Evolutionary conservation across 176 grass and related monocot genomes (phyloP).

Genomic region (Musa acuminata): DNA sequence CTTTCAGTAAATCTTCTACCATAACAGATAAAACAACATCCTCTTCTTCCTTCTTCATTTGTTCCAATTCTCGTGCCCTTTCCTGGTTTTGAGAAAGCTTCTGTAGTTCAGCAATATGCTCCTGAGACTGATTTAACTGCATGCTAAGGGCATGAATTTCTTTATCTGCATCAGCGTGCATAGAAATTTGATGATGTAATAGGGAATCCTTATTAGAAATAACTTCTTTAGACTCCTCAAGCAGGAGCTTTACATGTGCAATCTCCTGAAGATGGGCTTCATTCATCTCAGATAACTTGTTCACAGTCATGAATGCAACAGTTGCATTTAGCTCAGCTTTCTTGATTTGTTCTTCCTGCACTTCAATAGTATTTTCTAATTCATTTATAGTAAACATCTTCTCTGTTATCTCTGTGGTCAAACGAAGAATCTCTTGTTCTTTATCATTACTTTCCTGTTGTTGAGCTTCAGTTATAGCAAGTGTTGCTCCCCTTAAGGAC

Average conservation of each 20-base stretch:
- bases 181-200: slow-evolving; percentile 33
- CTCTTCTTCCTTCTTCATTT: slow-evolving; percentile 44
- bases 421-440: slow-evolving; percentile 49
- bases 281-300: slow-evolving; percentile 19
- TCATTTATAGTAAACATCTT: slow-evolving; percentile 9
- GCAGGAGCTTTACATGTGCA: slow-evolving; percentile 25
- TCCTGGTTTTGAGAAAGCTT: slow-evolving; percentile 36
- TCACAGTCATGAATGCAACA: slow-evolving; percentile 20
- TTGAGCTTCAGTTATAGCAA: slow-evolving; percentile 71
- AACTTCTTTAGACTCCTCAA: slow-evolving; percentile 48
- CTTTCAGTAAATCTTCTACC: slow-evolving; percentile 42
- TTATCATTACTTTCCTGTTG: slow-evolving; percentile 58
- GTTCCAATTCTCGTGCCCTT: slow-evolving; percentile 19
- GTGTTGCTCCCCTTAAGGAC: slow-evolving; percentile 80
- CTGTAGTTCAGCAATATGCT: slow-evolving; percentile 27
- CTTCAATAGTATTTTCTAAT: slow-evolving; percentile 15
- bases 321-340: slow-evolving; percentile 15
- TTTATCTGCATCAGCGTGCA: slow-evolving; percentile 34
- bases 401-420: slow-evolving; percentile 48
- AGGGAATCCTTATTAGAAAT: slow-evolving; percentile 52
- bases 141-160: slow-evolving; percentile 32
- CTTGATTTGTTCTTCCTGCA: slow-evolving; percentile 6
- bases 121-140: slow-evolving; percentile 43
- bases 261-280: slow-evolving; percentile 25
- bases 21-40: slow-evolving; percentile 40